Base-by-base conservation (phyloP, 306 rosid species). In the Fragaria nilgerrensis region DNA sequence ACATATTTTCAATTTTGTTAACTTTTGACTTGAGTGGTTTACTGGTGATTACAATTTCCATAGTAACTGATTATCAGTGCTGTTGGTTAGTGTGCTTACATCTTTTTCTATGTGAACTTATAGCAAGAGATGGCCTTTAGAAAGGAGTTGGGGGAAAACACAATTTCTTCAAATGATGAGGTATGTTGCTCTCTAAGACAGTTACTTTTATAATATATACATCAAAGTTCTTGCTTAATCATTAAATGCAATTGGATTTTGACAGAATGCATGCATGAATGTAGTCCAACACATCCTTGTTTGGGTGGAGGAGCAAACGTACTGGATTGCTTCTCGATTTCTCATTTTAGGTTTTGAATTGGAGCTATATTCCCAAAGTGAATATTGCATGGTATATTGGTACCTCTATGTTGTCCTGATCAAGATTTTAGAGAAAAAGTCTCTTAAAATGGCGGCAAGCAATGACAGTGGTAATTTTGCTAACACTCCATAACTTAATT, bases 321-420 rank as follows among this genome's bases (percentile, higher is more conserved):
- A 89, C 77, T 94, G 98, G 98, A 90, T 92, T 84, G 96, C 98
- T 79, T 85, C 84, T 25, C 98, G 96, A 63, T 94, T 94, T 87
- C 95, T 94, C 79, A 82, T 85, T 73, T 85, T 94, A 85, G 98
- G 98, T 79, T 94, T 94, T 77, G 98, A 94, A 72, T 77, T 94
- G 85, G 96, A 94, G 81, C 95, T 94, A 34, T 94, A 94, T 78
- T 86, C 97, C 23, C 81, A 86, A n/a, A 86, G 90, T 86, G 96
- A 94, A 82, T 94, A 92, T 86, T 92, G 96, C 88, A 94, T 94
- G 98, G 96, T 90, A 50, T 94, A 94, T 83, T 94, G 98, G 98
- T 92, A 94, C 71, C 86, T 92, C 43, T 84, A 91, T 81, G 88
- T 84, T 80, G 89, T 90, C 75, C 80, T 88, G 85, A 81, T 88